phyloP scores from a whole-genome alignment of 441 rosid species.

The Melastoma candidum region DNA sequence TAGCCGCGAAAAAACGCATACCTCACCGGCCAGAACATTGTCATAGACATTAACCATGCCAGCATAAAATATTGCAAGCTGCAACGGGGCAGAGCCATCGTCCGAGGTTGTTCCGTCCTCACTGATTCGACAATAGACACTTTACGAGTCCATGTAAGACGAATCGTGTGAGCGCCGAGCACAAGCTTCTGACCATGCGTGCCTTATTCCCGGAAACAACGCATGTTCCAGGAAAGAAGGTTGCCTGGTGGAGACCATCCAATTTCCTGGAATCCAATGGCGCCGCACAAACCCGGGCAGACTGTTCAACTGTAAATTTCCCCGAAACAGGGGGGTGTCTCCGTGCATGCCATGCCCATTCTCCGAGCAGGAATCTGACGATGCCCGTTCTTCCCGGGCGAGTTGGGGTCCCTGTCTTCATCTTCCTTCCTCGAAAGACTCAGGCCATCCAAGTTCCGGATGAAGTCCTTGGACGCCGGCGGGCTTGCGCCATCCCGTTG shows the following conservation, averaged over 20 bases:
- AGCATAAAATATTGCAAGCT: slow-evolving; percentile 33
- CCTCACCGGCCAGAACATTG: slow-evolving; percentile 32
- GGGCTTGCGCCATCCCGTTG: too few species aligned
- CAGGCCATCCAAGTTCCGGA: too few species aligned
- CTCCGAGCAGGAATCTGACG: too few species aligned
- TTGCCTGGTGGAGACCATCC: slow-evolving; percentile 5
- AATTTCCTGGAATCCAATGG: too few species aligned
- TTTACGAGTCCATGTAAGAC: not conserved
- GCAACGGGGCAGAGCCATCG: slow-evolving; percentile 15
- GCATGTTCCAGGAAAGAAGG: slow-evolving; percentile 20
- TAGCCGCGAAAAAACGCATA: slow-evolving; percentile 5
- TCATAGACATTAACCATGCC: slow-evolving; percentile 30
- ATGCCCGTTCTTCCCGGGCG: too few species aligned
- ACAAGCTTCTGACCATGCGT: not conserved
- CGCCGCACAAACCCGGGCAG: too few species aligned
- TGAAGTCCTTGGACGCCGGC: too few species aligned
- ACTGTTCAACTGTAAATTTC: too few species aligned
- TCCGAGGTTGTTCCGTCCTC: slow-evolving; percentile 3
- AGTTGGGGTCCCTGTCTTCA: too few species aligned
- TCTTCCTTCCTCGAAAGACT: too few species aligned
- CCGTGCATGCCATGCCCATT: too few species aligned
- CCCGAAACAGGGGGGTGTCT: too few species aligned
- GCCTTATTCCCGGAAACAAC: slow-evolving; percentile 22
- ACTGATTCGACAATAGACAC: slow-evolving; percentile 4
- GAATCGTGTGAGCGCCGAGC: not conserved